phyloP scores from a whole-genome alignment of 2,329 filamentous ascomycete species.

The Furcasterigmium sp. region DNA sequence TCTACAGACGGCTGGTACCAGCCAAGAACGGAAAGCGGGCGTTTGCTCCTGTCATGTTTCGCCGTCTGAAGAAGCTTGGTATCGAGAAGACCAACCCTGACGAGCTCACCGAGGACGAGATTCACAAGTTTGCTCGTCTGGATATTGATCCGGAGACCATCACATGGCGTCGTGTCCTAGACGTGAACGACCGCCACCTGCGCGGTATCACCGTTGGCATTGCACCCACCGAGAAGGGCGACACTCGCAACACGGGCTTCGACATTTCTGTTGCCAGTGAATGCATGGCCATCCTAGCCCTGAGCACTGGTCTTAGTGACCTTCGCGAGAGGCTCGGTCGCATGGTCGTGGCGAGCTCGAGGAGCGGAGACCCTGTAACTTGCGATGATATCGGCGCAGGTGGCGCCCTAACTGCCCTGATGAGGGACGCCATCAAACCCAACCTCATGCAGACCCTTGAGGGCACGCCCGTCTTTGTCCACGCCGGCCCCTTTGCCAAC shows the following conservation, averaged over 20 bases:
- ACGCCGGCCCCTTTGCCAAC: conserved; percentile 96
- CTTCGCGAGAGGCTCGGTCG: conserved; percentile 89
- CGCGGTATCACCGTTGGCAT: conserved; percentile 84
- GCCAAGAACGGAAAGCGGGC: conserved; percentile 82
- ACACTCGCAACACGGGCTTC: conserved; percentile 84
- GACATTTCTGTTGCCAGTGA: conserved; percentile 97
- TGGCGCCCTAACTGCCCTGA: conserved; percentile 86
- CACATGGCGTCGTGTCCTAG: conserved; percentile 91
- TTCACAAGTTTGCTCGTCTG: conserved; percentile 79
- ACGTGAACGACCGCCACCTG: conserved; percentile 95
- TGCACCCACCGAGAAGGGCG: conserved; percentile 85
- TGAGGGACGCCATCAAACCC: conserved; percentile 98
- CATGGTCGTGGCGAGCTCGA: conserved; percentile 92
- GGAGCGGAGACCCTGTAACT: conserved; percentile 81
- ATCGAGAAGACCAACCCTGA: conserved; percentile 94
- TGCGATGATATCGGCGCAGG: conserved; percentile 93
- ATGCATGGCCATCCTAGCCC: conserved; percentile 95
- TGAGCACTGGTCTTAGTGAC: conserved; percentile 81
- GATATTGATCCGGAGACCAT: conserved; percentile 97
- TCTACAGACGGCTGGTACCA: conserved; percentile 85
- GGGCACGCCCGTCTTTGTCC: conserved; percentile 94
- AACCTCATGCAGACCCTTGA: conserved; percentile 98
- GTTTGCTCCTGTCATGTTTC: conserved; percentile 88
- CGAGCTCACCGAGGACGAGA: conserved; percentile 85
- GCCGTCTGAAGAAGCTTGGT: conserved; percentile 88